Evolutionary conservation across 306 rosid species (phyloP), one percentile per base, ranked within the genome.

Genomic region (Acacia crassicarpa): DNA sequence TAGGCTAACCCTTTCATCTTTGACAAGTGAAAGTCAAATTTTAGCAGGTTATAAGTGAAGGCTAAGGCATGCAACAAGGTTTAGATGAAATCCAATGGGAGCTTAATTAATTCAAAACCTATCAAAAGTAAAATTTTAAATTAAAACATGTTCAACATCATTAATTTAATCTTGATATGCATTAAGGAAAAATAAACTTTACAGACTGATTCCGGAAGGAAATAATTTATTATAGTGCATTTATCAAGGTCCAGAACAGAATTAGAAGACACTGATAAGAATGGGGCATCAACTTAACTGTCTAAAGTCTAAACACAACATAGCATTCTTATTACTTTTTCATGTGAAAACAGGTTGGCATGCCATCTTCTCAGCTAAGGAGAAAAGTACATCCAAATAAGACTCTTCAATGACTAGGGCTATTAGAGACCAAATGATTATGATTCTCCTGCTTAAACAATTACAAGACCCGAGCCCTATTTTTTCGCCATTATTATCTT

Each of bases 281-380:
- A 76, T 62, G 27, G 59, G 33, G 82, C 33, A 51, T 62, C 67
- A 72, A 86, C 75, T 53, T 62, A 32, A 80, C 23, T n/a, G 15
- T 80, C 67, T 73, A 48, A 48, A 48, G 8, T 38, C 41, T 44
- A 33, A 63, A 48, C 43, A 35, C 16, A 15, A 73, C 51, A 45
- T 72, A 73, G 33, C 72, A 73, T 46, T 62, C 58, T 63, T 46
- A 54, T 46, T 44, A 23, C 58, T 12, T 69, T 73, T 43, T 56
- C 15, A 80, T 3, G 25, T 40, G 67, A 61, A 30, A 45, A 41
- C 63, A 72, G 35, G 20, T 45, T 80, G 67, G 56, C 23, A 58
- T 22, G 44, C 48, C 75, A 58, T 19, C 43, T 43, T 35, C 48
- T 74, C 75, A 75, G 67, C 53, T 48, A 45, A 71, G 75, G 76